These are phyloP conservation scores for Neurospora discreta DNA, from an alignment of 495 filamentous ascomycete genomes.

Conservation along the genomic window DNA sequence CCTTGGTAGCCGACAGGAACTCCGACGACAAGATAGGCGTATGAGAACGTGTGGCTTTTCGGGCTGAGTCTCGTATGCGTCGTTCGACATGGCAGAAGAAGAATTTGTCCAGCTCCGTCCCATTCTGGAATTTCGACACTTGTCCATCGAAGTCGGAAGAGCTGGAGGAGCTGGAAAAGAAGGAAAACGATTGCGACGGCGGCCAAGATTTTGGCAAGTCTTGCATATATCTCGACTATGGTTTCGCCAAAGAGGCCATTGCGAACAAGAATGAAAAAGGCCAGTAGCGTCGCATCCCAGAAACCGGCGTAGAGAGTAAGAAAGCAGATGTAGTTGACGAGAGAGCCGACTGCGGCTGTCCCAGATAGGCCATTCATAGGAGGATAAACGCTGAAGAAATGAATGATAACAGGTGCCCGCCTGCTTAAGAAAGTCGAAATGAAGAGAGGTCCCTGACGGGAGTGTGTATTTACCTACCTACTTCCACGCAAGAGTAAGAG, in stretches of 20 bases:
- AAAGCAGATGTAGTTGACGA: conserved; percentile 4
- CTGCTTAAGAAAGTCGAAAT: neutral
- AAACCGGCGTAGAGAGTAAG: conserved; percentile 3
- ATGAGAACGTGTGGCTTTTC: conserved; percentile 50
- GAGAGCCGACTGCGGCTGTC: neutral
- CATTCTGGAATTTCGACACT: conserved; percentile 1
- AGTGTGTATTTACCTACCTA: neutral
- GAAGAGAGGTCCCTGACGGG: neutral
- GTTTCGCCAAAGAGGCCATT: neutral
- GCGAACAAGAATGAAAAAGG: conserved; percentile 1
- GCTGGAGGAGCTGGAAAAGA: conserved; percentile 4
- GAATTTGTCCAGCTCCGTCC: conserved; percentile 14
- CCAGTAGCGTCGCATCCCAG: conserved; percentile 6
- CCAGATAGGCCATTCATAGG: neutral
- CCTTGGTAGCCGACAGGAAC: conserved; percentile 53
- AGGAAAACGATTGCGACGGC: neutral
- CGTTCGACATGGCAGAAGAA: conserved; percentile 49
- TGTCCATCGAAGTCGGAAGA: neutral
- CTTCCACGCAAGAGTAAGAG: neutral
- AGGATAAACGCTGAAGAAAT: neutral
- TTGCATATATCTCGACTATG: neutral
- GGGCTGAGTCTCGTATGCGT: conserved; percentile 52
- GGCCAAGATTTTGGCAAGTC: neutral
- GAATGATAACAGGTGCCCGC: neutral
- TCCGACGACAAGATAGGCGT: conserved; percentile 55